Evolutionary conservation across 2,329 filamentous ascomycete species (phyloP).

Genomic region (Scolecobasidium constrictum): DNA sequence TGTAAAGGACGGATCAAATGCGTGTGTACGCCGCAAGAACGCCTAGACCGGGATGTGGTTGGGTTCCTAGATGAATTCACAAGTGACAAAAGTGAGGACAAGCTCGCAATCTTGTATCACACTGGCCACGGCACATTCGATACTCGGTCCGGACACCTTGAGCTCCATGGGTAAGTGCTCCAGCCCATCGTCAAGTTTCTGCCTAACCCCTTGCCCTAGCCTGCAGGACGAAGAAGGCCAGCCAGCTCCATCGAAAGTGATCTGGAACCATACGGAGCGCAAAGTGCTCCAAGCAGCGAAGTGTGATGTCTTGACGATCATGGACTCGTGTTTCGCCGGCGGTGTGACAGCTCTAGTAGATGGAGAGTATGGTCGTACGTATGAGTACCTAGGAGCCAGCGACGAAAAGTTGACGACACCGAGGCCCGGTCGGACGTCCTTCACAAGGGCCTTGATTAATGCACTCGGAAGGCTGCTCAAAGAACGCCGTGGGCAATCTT

Average conservation of each 20-base stretch:
- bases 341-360: not conserved
- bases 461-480: not conserved
- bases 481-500: not conserved
- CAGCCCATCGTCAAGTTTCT: not conserved
- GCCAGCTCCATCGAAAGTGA: not conserved
- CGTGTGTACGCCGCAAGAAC: not conserved
- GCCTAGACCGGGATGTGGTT: not conserved
- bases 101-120: conserved; percentile 9
- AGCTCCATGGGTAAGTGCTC: conserved; percentile 1
- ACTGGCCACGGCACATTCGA: conserved; percentile 6
- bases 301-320: conserved; percentile 8
- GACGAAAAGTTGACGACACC: conserved; percentile 1
- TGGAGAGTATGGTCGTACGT: not conserved
- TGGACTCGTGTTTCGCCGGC: conserved; percentile 10
- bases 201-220: not conserved
- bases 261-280: conserved; percentile 4
- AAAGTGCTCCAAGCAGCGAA: not conserved
- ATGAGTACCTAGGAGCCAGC: conserved; percentile 8
- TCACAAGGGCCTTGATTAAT: conserved; percentile 3
- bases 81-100: conserved; percentile 1
- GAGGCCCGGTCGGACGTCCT: conserved; percentile 5
- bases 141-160: not conserved
- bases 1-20: conserved; percentile 1
- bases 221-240: not conserved
- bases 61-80: conserved; percentile 2